Conservation (phyloP, 2,329 filamentous ascomycete species). For the Colletotrichum australisinense region DNA sequence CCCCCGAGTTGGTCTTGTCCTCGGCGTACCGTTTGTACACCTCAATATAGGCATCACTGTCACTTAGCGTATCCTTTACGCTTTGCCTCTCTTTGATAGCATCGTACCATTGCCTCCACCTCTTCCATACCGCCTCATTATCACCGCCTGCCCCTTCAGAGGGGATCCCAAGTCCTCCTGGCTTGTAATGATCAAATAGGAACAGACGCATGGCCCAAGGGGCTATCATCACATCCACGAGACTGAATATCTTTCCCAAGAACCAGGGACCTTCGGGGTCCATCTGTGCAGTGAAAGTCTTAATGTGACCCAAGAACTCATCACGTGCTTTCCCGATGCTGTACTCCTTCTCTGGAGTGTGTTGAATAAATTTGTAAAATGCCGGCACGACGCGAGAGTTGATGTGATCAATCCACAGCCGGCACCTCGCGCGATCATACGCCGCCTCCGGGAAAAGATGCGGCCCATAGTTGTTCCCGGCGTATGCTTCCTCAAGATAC, state of each 20-base stretch:
- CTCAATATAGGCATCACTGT: constrained; percentile 72
- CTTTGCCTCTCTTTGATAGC: constrained; percentile 71
- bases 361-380: constrained; percentile 73
- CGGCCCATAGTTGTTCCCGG: constrained; percentile 56
- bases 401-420: constrained; percentile 82
- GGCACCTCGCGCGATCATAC: constrained; percentile 73
- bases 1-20: constrained; percentile 70
- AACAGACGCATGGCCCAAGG: constrained; percentile 81
- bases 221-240: constrained; percentile 78
- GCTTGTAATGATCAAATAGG: constrained; percentile 81
- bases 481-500: constrained; percentile 79
- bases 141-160: constrained; percentile 41
- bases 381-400: constrained; percentile 73
- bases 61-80: constrained; percentile 75
- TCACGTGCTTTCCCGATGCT: constrained; percentile 63
- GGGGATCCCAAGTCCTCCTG: constrained; percentile 61
- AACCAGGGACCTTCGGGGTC: constrained; percentile 71
- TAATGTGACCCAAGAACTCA: constrained; percentile 69
- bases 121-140: constrained; percentile 69
- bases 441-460: constrained; percentile 68
- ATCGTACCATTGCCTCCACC: constrained; percentile 74
- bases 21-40: constrained; percentile 78
- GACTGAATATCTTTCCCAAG: constrained; percentile 68
- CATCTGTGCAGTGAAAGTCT: constrained; percentile 72
- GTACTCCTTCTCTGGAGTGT: constrained; percentile 61